Percentiles rank a stretch among this genome's conserved stretches.
phyloP scores from a whole-genome alignment of 78 protist genomes.

The Anaeramoeba flamelloides region DNA sequence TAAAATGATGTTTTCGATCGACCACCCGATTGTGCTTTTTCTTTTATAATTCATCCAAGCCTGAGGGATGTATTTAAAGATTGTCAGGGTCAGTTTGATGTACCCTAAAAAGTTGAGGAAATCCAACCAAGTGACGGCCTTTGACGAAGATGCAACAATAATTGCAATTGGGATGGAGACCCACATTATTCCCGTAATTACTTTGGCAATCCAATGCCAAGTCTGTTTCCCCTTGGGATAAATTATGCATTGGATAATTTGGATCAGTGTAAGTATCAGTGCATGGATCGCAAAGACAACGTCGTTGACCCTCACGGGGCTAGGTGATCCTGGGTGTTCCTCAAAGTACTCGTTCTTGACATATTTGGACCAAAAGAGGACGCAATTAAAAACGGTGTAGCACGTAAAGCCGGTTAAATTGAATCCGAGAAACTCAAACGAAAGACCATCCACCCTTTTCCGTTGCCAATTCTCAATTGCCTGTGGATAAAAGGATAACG shows the following conservation, averaged over 20 bases:
- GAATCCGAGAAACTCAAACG: conserved; percentile 39
- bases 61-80: conserved; percentile 10
- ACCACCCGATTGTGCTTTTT: conserved; percentile 66
- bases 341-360: conserved; percentile 28
- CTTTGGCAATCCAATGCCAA: no score
- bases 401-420: conserved; percentile 58
- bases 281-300: conserved; percentile 68
- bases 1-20: conserved; percentile 53
- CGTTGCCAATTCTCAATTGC: conserved; percentile 34
- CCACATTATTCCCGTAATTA: no score
- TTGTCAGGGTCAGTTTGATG: conserved; percentile 48
- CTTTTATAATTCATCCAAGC: conserved; percentile 30
- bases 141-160: not conserved
- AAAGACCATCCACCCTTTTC: conserved; percentile 40
- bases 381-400: conserved; percentile 41
- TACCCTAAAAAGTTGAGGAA: conserved; percentile 24
- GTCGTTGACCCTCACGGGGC: conserved; percentile 57
- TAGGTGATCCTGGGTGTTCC: conserved; percentile 7
- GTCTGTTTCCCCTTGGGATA: no score
- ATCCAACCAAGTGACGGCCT: no score
- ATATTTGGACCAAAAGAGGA: conserved; percentile 12
- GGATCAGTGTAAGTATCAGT: conserved; percentile 30
- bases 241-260: conserved; percentile 40
- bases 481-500: conserved; percentile 67
- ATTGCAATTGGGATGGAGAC: conserved; percentile 23